Evolutionary conservation across 1,284 basidiomycete species (phyloP), one percentile per base, ranked within the genome.

Genomic region (Pholiota adiposa): DNA sequence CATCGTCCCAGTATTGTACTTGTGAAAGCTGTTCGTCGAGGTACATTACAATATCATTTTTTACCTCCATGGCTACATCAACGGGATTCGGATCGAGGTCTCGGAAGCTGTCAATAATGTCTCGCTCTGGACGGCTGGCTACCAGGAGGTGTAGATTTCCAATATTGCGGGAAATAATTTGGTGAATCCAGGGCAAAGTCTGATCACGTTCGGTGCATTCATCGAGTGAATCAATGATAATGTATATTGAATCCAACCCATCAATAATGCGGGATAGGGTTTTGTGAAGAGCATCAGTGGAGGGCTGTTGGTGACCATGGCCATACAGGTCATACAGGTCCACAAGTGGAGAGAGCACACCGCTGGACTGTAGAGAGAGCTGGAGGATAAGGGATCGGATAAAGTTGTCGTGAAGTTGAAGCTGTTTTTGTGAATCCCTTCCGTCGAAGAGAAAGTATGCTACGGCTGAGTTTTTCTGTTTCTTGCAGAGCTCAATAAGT

Each of bases 201-300:
- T 25, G 21, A 4, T 25, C n/a, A 4, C 36, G 49, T 16, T 58
- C 56, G 4, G 18, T 46, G 21, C 57, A 58, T 33, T 58, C 57
- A n/a, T 58, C 57, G 12, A 58, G 50, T 19, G 57, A 51, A 34
- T 58, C 57, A 48, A 58, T 56, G 33, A 51, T 29, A 29, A 56
- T 56, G 14, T 51, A 56, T 1, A 23, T 16, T 0, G 41, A 44
- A 25, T 25, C 9, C 21, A 44, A 23, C 23, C 23, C 41, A 44
- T 11, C 4, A 8, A 44, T 44, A 23, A 44, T 21, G 11, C 23
- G 19, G 21, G 19, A 44, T 9, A 44, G 43, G 21, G 8, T 21
- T 0, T 44, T 9, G 3, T 44, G 19, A 9, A 44, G 41, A n/a
- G 41, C 21, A 2, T 25, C 3, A 25, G 14, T 44, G 41, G 41